These are phyloP conservation scores for Colletotrichum musae DNA, from an alignment of 2,329 filamentous ascomycete genomes.

Conservation along the genomic window DNA sequence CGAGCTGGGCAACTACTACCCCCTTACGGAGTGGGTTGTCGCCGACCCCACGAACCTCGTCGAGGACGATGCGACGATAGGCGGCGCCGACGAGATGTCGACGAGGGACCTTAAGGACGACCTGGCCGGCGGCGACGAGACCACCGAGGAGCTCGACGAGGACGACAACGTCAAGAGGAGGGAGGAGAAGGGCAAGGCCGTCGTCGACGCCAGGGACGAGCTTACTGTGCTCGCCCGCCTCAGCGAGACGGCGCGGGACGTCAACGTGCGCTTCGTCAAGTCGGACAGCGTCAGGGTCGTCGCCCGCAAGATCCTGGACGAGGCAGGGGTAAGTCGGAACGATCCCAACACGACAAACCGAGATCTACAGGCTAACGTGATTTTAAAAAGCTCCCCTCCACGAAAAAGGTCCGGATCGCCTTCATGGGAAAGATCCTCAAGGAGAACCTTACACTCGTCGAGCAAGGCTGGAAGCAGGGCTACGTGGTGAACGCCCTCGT, in stretches of 20 bases:
- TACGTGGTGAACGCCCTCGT: conserved; percentile 85
- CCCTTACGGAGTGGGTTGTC: conserved; percentile 77
- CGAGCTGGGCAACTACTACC: conserved; percentile 77
- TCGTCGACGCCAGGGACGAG: conserved; percentile 66
- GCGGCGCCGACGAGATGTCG: conserved; percentile 46
- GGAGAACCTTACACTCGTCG: conserved; percentile 74
- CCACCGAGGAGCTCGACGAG: conserved; percentile 47
- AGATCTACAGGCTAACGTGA: neutral
- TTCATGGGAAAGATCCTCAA: conserved; percentile 87
- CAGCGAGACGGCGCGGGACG: conserved; percentile 77
- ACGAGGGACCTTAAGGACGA: conserved; percentile 52
- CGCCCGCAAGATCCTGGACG: conserved; percentile 73
- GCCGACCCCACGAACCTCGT: conserved; percentile 73
- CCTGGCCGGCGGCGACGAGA: conserved; percentile 54
- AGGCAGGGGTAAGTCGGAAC: conserved; percentile 70
- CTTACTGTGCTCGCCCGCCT: conserved; percentile 74
- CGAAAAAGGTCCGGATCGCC: conserved; percentile 77
- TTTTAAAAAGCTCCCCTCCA: conserved; percentile 65
- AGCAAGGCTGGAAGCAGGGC: conserved; percentile 82
- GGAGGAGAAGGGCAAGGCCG: conserved; percentile 73
- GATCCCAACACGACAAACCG: too few relatives aligned
- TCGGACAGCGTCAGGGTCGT: conserved; percentile 76
- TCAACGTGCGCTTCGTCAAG: conserved; percentile 70
- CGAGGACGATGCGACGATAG: conserved; percentile 63
- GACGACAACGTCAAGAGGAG: conserved; percentile 57